These are phyloP conservation scores for Monosporascus sp. DNA, from an alignment of 2,329 filamentous ascomycete genomes.

Conservation along the genomic window DNA sequence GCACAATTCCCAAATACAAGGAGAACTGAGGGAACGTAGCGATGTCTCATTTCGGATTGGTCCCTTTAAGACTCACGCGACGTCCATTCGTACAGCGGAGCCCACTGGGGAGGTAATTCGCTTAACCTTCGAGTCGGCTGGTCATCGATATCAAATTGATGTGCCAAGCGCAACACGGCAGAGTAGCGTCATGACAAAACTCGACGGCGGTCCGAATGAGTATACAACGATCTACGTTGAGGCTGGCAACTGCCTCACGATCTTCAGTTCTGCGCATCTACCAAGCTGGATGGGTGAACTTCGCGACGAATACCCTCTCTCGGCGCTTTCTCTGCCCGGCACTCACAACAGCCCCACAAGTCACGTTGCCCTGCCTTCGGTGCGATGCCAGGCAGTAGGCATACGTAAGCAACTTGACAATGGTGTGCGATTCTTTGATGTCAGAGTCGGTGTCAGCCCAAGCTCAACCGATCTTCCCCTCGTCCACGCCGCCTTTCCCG, in stretches of 20 bases:
- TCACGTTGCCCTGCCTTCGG: slow-evolving; percentile 80
- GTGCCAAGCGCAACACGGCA: slow-evolving; percentile 57
- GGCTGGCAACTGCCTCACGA: slow-evolving; percentile 47
- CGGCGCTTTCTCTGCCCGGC: slow-evolving; percentile 82
- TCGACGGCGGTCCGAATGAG: slow-evolving; percentile 45
- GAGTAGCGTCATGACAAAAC: slow-evolving; percentile 55
- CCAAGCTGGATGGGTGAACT: slow-evolving; percentile 77
- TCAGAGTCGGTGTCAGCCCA: slow-evolving; percentile 59
- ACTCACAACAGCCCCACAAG: slow-evolving; percentile 92
- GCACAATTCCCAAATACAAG: slow-evolving; percentile 39
- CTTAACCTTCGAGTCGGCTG: slow-evolving; percentile 64
- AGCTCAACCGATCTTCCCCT: slow-evolving; percentile 67
- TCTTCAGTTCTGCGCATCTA: slow-evolving; percentile 68
- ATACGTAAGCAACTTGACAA: slow-evolving; percentile 76
- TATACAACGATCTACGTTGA: slow-evolving; percentile 63
- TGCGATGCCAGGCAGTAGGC: slow-evolving; percentile 82
- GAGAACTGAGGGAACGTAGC: slow-evolving; percentile 54
- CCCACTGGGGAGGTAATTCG: slow-evolving; percentile 63
- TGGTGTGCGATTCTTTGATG: slow-evolving; percentile 90
- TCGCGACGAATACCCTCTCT: slow-evolving; percentile 65
- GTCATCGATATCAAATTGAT: slow-evolving; percentile 66
- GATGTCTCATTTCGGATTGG: slow-evolving; percentile 59
- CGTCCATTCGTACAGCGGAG: slow-evolving; percentile 56
- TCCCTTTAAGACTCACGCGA: slow-evolving; percentile 62
- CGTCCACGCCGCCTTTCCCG: slow-evolving; percentile 85